Evolutionary conservation across 768 basidiomycete genomes (phyloP).

Genomic region (Rhodotorula toruloides): DNA sequence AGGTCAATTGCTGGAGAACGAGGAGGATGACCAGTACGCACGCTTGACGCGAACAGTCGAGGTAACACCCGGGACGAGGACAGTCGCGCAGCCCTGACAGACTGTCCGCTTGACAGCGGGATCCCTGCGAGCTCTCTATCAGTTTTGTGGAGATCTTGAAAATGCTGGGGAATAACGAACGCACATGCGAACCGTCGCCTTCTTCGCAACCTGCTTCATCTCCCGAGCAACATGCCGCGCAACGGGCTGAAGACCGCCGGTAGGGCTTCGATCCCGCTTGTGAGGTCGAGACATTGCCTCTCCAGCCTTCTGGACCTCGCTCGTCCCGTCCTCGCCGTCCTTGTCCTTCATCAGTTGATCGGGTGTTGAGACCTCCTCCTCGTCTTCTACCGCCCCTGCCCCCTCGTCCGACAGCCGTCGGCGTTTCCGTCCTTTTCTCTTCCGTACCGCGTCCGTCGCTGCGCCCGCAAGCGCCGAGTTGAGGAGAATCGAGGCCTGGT

Average conservation of each 20-base stretch:
- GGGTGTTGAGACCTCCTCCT: background rate
- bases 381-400: background rate
- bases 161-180: slow-evolving; percentile 39
- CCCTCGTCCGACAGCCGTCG: background rate
- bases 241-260: slow-evolving; percentile 40
- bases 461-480: slow-evolving; percentile 59
- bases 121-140: too few relatives aligned
- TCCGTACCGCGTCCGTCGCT: background rate
- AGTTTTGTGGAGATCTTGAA: too few relatives aligned
- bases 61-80: slow-evolving; percentile 65
- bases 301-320: background rate
- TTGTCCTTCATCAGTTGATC: too few relatives aligned
- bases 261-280: background rate
- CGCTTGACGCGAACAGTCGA: slow-evolving; percentile 63
- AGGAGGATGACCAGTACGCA: slow-evolving; percentile 43
- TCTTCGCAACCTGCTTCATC: slow-evolving; percentile 68
- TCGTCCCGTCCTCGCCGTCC: background rate
- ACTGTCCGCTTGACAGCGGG: slow-evolving; percentile 74
- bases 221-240: slow-evolving; percentile 61
- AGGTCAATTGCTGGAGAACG: too few relatives aligned
- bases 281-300: too few relatives aligned
- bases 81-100: slow-evolving; percentile 63
- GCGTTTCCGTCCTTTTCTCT: background rate
- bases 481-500: slow-evolving; percentile 51
- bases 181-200: slow-evolving; percentile 71